A percentile compares a stretch with the other conserved stretches of the same genome.
Conservation (phyloP, 805 yeast species). For the Spencermartinsiella europaea region DNA sequence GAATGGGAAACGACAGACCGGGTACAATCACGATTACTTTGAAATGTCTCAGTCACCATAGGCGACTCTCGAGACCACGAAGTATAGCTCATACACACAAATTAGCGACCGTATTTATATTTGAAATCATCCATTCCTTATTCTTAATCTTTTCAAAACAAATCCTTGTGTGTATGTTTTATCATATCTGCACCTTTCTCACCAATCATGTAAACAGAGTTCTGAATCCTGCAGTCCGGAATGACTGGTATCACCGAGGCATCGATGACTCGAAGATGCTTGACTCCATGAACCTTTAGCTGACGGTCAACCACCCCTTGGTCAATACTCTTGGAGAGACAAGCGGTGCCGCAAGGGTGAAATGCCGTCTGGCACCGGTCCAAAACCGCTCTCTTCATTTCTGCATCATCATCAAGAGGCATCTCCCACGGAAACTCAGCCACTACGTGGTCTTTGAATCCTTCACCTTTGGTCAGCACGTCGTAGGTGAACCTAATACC, state of each 20-base stretch:
- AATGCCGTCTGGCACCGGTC: slow-evolving; percentile 32
- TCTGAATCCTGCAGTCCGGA: slow-evolving; percentile 29
- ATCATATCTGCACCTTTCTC: slow-evolving; percentile 31
- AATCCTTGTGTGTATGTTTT: slow-evolving; percentile 17
- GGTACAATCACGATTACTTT: no score
- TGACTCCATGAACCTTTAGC: slow-evolving; percentile 30
- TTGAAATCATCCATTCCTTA: no score
- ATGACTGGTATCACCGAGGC: slow-evolving; percentile 33
- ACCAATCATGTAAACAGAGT: slow-evolving; percentile 28
- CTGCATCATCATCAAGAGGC: slow-evolving; percentile 30
- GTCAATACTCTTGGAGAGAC: slow-evolving; percentile 16
- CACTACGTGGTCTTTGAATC: slow-evolving; percentile 30
- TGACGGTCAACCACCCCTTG: slow-evolving; percentile 29
- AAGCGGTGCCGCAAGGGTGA: slow-evolving; percentile 33
- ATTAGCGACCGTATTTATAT: no score
- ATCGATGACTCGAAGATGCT: slow-evolving; percentile 30
- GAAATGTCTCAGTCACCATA: no score
- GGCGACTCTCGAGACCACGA: no score
- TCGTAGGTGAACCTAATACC: slow-evolving; percentile 31
- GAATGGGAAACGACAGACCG: no score
- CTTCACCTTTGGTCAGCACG: slow-evolving; percentile 28
- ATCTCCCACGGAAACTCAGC: slow-evolving; percentile 32
- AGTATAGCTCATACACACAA: no score
- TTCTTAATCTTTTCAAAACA: neutral
- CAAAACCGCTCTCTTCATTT: slow-evolving; percentile 30